Conservation (phyloP, 345 rosid species). For the Stellera chamaejasme region DNA sequence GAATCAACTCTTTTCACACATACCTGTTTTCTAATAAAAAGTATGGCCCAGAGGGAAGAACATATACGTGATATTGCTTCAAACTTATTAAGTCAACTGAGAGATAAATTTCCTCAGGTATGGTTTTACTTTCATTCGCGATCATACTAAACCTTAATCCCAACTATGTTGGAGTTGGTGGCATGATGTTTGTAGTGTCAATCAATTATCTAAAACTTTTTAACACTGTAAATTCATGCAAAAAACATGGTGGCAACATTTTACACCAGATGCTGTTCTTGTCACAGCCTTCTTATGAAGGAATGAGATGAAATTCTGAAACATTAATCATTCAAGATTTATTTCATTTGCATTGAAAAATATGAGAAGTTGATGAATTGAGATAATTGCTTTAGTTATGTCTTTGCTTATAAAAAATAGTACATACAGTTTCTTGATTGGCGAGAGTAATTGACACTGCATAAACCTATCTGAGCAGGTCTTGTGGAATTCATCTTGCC, state of each 20-base stretch:
- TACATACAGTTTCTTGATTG: slow-evolving; percentile 13
- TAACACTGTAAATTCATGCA: too few relatives aligned
- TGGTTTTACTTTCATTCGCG: slow-evolving; percentile 4
- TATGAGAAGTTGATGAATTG: neutral
- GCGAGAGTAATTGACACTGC: slow-evolving; percentile 10
- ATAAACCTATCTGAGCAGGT: slow-evolving; percentile 45
- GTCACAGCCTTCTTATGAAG: neutral
- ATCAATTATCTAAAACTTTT: too few relatives aligned
- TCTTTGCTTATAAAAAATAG: slow-evolving; percentile 1
- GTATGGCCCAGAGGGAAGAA: slow-evolving; percentile 96
- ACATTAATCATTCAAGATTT: too few relatives aligned
- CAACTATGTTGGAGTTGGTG: too few relatives aligned
- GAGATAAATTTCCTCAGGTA: slow-evolving; percentile 99
- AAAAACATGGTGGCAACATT: too few relatives aligned
- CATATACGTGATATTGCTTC: slow-evolving; percentile 79
- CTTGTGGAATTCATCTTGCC: slow-evolving; percentile 93
- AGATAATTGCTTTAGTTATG: neutral
- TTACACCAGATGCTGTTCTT: neutral
- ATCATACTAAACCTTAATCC: neutral
- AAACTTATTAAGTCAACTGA: slow-evolving; percentile 80
- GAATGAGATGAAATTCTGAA: too few relatives aligned
- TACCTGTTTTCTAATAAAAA: slow-evolving; percentile 85
- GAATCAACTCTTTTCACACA: slow-evolving; percentile 79
- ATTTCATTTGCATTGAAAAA: too few relatives aligned
- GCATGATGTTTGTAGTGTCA: too few relatives aligned